These are phyloP conservation scores for Chrysoporthe cubensis DNA, from an alignment of 2,329 filamentous ascomycete species.

Conservation along the genomic window DNA sequence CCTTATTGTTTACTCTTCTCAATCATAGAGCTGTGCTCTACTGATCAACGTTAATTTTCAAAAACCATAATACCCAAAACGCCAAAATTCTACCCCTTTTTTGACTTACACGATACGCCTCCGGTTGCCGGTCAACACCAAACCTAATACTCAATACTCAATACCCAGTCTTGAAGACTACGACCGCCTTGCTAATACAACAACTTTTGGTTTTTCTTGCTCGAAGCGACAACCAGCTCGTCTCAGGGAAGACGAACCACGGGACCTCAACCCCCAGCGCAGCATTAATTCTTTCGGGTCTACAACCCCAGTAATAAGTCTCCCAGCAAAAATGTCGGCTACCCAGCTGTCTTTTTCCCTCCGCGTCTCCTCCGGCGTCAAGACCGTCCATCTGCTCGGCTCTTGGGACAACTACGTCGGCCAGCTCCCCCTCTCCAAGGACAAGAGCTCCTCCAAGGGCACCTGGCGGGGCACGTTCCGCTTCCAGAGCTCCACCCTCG, in stretches of 20 bases:
- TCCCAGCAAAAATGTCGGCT: slow-evolving; percentile 71
- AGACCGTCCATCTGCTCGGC: slow-evolving; percentile 95
- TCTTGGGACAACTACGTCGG: slow-evolving; percentile 98
- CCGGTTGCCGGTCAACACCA: slow-evolving; percentile 54
- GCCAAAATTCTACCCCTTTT: slow-evolving; percentile 34
- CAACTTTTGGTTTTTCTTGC: slow-evolving; percentile 61
- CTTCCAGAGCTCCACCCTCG: slow-evolving; percentile 85
- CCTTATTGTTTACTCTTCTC: slow-evolving; percentile 30
- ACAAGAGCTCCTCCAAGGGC: slow-evolving; percentile 81
- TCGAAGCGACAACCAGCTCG: slow-evolving; percentile 44
- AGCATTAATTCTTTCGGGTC: slow-evolving; percentile 37
- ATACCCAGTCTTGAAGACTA: slow-evolving; percentile 34
- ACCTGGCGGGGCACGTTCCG: slow-evolving; percentile 96
- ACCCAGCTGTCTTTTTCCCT: slow-evolving; percentile 95
- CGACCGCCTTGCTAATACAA: slow-evolving; percentile 46
- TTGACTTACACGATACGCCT: slow-evolving; percentile 37
- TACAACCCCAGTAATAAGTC: slow-evolving; percentile 40
- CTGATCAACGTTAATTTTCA: slow-evolving; percentile 32
- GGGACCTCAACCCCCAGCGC: slow-evolving; percentile 41
- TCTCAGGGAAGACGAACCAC: slow-evolving; percentile 33
- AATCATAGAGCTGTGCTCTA: slow-evolving; percentile 44
- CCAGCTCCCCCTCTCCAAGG: slow-evolving; percentile 92
- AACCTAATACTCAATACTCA: slow-evolving; percentile 41
- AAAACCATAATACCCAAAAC: slow-evolving; percentile 17
- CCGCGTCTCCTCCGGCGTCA: slow-evolving; percentile 93